Evolutionary conservation across 2,329 filamentous ascomycete genomes (phyloP).

Genomic region (Fusarium albidum): DNA sequence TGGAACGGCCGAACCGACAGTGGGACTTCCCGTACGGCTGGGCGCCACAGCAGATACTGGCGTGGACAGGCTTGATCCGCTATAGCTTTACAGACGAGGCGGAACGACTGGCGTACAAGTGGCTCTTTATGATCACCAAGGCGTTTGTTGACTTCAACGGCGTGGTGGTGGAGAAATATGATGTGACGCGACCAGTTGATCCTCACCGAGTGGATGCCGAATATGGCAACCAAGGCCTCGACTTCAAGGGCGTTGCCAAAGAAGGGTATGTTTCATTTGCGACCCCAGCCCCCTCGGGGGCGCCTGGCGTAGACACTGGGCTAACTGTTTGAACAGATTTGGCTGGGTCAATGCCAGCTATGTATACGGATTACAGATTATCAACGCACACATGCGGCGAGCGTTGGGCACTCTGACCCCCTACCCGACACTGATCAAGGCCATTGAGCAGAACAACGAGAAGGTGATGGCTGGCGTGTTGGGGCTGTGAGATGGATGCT

Average conservation of each 20-base stretch:
- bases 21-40: conserved; percentile 99
- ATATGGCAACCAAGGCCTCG: conserved; percentile 94
- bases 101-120: conserved; percentile 90
- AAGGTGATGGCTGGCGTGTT: conserved; percentile 58
- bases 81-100: conserved; percentile 94
- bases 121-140: conserved; percentile 98
- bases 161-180: conserved; percentile 98
- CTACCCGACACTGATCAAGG: conserved; percentile 82
- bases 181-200: conserved; percentile 89
- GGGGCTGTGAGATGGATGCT: conserved; percentile 22
- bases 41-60: conserved; percentile 98
- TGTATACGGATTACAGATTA: conserved; percentile 88
- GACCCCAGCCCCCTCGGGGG: background rate
- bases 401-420: conserved; percentile 88
- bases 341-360: conserved; percentile 99
- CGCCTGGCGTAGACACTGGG: background rate
- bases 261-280: conserved; percentile 73
- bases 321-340: conserved; percentile 68
- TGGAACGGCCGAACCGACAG: conserved; percentile 91
- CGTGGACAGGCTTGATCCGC: conserved; percentile 90
- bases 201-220: conserved; percentile 95
- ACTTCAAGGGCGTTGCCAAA: conserved; percentile 94
- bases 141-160: conserved; percentile 99
- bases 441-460: conserved; percentile 63
- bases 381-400: conserved; percentile 88